Percentiles rank a stretch among this genome's conserved stretches.
Evolutionary conservation across 345 rosid species (phyloP).

Genomic region (Salix caprea): DNA sequence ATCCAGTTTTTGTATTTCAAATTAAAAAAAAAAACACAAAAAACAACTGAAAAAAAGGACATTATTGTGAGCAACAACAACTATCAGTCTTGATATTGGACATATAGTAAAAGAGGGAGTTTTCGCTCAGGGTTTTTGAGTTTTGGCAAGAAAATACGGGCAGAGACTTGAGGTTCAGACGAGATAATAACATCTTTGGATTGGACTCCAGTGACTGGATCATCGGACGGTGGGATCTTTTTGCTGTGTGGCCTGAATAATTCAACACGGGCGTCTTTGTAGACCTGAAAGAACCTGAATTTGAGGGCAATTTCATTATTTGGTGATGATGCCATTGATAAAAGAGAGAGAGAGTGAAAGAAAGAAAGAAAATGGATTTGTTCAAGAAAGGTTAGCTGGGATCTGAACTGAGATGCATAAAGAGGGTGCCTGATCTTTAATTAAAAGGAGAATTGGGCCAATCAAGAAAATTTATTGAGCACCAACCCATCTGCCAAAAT

Average conservation of each 20-base stretch:
- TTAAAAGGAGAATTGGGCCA: too few relatives aligned
- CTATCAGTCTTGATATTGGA: too few relatives aligned
- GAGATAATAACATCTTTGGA: conserved; percentile 35
- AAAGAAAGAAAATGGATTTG: background rate
- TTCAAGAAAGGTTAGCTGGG: background rate
- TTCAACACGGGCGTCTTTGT: conserved; percentile 26
- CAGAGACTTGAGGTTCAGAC: conserved; percentile 25
- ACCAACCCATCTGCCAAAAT: too few relatives aligned
- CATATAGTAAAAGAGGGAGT: conserved; percentile 34
- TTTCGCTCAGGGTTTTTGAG: conserved; percentile 12
- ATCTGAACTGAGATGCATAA: too few relatives aligned
- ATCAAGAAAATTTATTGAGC: too few relatives aligned
- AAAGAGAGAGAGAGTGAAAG: background rate
- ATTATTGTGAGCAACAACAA: too few relatives aligned
- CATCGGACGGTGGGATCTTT: conserved; percentile 6
- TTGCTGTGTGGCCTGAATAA: background rate
- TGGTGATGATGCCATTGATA: background rate
- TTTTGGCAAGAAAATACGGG: conserved; percentile 38
- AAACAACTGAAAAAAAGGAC: too few relatives aligned
- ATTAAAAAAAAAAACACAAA: too few relatives aligned
- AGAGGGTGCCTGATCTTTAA: too few relatives aligned
- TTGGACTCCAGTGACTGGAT: conserved; percentile 17
- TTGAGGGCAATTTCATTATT: background rate
- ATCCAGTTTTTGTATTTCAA: too few relatives aligned
- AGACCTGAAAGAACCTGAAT: conserved; percentile 23